Evolutionary conservation across 768 basidiomycete genomes (phyloP), one percentile per base, ranked within the genome.

Genomic region (Solioccasus polychromus): DNA sequence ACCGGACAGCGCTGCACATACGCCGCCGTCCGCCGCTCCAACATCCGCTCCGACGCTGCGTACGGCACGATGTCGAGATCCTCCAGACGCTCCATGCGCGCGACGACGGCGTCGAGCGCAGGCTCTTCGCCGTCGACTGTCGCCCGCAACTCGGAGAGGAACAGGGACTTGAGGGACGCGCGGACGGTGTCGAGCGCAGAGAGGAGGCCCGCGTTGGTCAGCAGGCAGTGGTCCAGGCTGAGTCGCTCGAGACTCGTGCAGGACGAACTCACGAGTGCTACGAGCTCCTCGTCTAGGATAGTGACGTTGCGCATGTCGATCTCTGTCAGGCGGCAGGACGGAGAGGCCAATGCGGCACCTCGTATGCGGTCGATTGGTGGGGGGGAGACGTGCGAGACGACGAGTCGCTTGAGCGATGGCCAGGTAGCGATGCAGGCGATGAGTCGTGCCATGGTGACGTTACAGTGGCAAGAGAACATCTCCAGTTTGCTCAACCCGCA

Each of bases 241-340:
- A 55, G 38, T 12, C 17, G 52, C 20, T 44, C 25, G n/a, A 55
- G 42, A 23, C 44, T 45, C 9, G 34, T 17, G 15, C 42, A 24
- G 3, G 52, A 45, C 6, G 44, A 20, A n/a, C 40, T 46, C 28
- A 45, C 35, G 17, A 54, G 19, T 19, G 24, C 42, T 9, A 22
- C 6, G n/a, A 54, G 38, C 18, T 54, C 53, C 11, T 54, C 52
- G 30, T 54, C 47, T 24, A n/a, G 19, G 34, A 54, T 20, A 2
- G 32, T 22, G 18, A 36, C 14, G 22, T 36, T 3, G 2, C 2
- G 0, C n/a, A 53, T 5, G 6, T 8, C 17, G 25, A 54, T 17
- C 20, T 31, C n/a, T 2, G 47, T 43, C 23, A 50, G 42, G 22
- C 29, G 19, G 23, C 46, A 48, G 18, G 51, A 9, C 2, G 19